Conservation (phyloP, 2,329 filamentous ascomycete species). For the Sporothrix globosa region DNA sequence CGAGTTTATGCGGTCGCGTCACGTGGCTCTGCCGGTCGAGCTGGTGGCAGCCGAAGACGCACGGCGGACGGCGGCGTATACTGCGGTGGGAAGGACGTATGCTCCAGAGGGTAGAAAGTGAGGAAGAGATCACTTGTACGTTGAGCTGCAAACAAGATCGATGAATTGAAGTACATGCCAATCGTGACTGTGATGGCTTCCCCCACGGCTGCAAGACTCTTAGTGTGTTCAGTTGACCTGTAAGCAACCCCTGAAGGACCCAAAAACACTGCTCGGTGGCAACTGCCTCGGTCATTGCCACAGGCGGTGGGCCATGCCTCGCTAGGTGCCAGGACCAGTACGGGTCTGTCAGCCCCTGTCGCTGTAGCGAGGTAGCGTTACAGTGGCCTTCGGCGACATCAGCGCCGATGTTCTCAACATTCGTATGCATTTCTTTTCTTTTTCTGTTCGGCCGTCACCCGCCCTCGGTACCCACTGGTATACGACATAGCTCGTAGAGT, state of each 20-base stretch:
- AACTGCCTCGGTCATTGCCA: not conserved
- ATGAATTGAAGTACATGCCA: too few relatives aligned
- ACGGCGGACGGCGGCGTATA: constrained; percentile 6
- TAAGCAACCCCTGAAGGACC: too few relatives aligned
- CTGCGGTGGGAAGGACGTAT: not conserved
- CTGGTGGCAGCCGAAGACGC: constrained; percentile 18
- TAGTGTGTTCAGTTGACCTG: too few relatives aligned
- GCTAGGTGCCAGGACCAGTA: not conserved
- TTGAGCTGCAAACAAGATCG: too few relatives aligned
- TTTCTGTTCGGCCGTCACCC: not conserved
- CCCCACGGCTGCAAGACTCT: too few relatives aligned
- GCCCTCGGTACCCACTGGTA: not conserved
- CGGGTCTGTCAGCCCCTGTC: not conserved
- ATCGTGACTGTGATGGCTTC: too few relatives aligned
- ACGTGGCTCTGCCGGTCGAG: constrained; percentile 40
- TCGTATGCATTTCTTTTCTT: not conserved
- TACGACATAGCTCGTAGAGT: not conserved
- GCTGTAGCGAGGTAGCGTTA: not conserved
- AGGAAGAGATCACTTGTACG: too few relatives aligned
- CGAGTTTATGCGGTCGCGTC: constrained; percentile 50
- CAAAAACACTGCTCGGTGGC: too few relatives aligned
- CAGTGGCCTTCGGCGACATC: not conserved
- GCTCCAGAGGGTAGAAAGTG: not conserved
- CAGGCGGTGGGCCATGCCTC: not conserved
- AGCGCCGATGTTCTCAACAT: too few relatives aligned